These are phyloP conservation scores for Solanum neorickii DNA, from an alignment of 257 asterid genomes.

Conservation along the genomic window DNA sequence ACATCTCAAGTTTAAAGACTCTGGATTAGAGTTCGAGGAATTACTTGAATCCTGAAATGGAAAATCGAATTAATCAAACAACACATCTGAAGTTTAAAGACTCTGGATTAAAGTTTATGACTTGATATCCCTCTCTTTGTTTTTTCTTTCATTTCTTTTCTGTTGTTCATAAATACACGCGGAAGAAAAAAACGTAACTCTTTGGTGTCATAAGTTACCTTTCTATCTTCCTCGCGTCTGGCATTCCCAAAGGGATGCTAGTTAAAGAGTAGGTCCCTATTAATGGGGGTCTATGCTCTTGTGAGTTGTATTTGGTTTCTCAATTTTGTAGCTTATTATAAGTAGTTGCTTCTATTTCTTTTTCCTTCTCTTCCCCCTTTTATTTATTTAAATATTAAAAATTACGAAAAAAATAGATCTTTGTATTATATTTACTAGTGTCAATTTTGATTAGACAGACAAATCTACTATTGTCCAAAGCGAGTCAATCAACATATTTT, in stretches of 20 bases:
- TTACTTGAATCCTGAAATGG: no score
- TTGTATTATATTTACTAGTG: background rate
- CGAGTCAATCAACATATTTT: no score
- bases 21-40: constrained; percentile 12
- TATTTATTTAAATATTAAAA: no score
- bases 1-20: constrained; percentile 5
- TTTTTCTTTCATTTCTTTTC: background rate
- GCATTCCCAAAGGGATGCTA: background rate
- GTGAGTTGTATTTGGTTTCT: background rate
- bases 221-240: background rate
- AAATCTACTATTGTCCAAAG: background rate
- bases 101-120: background rate
- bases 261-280: background rate
- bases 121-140: background rate
- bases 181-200: background rate
- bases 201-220: background rate
- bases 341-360: background rate
- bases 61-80: no score
- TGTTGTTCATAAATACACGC: background rate
- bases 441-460: no score
- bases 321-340: background rate
- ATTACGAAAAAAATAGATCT: no score
- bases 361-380: background rate
- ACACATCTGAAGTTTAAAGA: no score
- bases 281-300: background rate